These are phyloP conservation scores for Lophiostoma macrostomum DNA, from an alignment of 495 filamentous ascomycete genomes.

Conservation along the genomic window DNA sequence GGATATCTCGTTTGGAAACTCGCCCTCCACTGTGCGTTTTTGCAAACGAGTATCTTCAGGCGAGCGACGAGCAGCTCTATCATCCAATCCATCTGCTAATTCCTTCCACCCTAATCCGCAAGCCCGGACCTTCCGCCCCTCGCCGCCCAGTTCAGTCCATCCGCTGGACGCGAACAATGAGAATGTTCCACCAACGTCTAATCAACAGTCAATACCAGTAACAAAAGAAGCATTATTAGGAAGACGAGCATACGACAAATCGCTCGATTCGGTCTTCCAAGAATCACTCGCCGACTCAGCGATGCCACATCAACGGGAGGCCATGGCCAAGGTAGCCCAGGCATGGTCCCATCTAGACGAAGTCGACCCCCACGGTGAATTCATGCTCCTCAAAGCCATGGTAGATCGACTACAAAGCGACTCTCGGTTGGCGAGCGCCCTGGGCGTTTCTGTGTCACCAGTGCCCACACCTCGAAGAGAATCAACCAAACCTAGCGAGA, in stretches of 20 bases:
- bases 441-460: slow-evolving; percentile 33
- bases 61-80: slow-evolving; percentile 46
- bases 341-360: slow-evolving; percentile 82
- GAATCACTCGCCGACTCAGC: slow-evolving; percentile 79
- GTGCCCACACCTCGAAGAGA: slow-evolving; percentile 22
- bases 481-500: slow-evolving; percentile 16
- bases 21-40: slow-evolving; percentile 80
- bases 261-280: slow-evolving; percentile 74
- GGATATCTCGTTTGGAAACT: slow-evolving; percentile 87
- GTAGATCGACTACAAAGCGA: slow-evolving; percentile 56
- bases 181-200: slow-evolving; percentile 29
- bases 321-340: slow-evolving; percentile 72
- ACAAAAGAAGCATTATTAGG: slow-evolving; percentile 76
- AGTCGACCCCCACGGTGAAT: slow-evolving; percentile 86
- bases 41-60: slow-evolving; percentile 78
- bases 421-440: slow-evolving; percentile 37
- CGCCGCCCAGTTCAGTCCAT: slow-evolving; percentile 27
- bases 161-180: slow-evolving; percentile 25
- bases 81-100: slow-evolving; percentile 35
- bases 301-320: slow-evolving; percentile 71
- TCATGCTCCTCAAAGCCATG: slow-evolving; percentile 71
- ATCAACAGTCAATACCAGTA: slow-evolving; percentile 17
- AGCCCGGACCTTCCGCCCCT: slow-evolving; percentile 30
- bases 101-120: slow-evolving; percentile 33
- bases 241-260: slow-evolving; percentile 72